Evolutionary conservation across 2,329 filamentous ascomycete genomes (phyloP).

Genomic region (Stromatinia cepivora): DNA sequence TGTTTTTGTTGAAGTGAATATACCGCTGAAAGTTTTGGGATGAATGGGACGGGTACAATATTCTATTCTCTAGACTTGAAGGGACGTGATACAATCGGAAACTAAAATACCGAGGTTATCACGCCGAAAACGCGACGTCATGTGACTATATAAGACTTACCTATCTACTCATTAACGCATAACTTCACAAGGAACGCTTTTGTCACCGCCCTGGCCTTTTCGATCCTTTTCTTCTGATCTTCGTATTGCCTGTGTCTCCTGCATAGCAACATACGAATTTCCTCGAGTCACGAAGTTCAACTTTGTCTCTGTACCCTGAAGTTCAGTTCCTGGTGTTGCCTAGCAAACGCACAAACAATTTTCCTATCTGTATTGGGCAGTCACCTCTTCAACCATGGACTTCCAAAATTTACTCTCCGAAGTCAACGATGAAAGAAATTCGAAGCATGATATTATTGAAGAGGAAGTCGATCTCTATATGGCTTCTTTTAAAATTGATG

Average conservation of each 20-base stretch:
- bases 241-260: no score
- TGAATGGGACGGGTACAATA: not conserved
- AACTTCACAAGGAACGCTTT: no score
- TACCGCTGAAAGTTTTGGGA: not conserved
- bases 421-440: not conserved
- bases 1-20: not conserved
- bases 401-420: no score
- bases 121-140: not conserved
- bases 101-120: not conserved
- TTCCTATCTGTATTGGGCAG: not conserved
- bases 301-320: no score
- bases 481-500: not conserved
- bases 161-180: no score
- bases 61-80: not conserved
- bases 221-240: no score
- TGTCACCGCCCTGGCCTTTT: no score
- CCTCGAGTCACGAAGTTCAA: no score
- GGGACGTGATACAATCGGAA: not conserved
- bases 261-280: no score
- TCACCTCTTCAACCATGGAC: not conserved
- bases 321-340: no score
- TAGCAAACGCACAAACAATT: fast-evolving
- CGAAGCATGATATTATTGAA: not conserved
- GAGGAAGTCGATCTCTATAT: not conserved
- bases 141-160: not conserved